Evolutionary conservation across 2,329 filamentous ascomycete species (phyloP), one percentile per base, ranked within the genome.

Genomic region (Sarocladiaceae sp.): DNA sequence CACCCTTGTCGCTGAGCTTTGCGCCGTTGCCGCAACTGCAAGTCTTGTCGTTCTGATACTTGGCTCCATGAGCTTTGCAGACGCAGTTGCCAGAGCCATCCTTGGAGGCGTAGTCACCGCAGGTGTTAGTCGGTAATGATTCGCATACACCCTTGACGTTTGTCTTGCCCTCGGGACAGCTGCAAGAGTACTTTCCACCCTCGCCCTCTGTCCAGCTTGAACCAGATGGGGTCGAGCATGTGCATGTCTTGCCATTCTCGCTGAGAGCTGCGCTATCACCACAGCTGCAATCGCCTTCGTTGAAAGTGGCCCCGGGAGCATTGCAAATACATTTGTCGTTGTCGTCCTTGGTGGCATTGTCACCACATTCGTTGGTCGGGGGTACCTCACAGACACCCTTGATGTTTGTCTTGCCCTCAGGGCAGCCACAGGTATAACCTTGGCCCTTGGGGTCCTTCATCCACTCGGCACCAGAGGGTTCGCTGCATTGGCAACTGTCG

Each of bases 51-150:
- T 26, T 28, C 5, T 10, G 11, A 4, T 18, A 48, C 5, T 18
- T 20, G 20, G 44, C 44, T 20, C 44, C 44, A 48, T 10, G 22
- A 11, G 44, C 44, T n/a, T 48, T 48, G 44, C 44, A 48, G 17
- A 26, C 18, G 17, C 44, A 48, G 10, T 22, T 33, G 23, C 44
- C 44, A 3, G 31, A 10, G 20, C 7, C 25, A 23, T 48, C 22
- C 3, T 25, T 25, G 15, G 44, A 23, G 15, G 44, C 44, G 18
- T 42, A 7, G 18, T 12, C 18, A n/a, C 39, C 39, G 39, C 39
- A 42, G 39, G 12, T 22, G n/a, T n/a, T n/a, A n/a, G n/a, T 8
- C 26, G 26, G 20, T 8, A n/a, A 20, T 26, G 25, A 35, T 3
- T 13, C 11, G 20, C 44, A 48, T 23, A 28, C 44, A 22, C 44